Evolutionary conservation across 306 rosid genomes (phyloP), one percentile per base, ranked within the genome.

Genomic region (Senna siamea): DNA sequence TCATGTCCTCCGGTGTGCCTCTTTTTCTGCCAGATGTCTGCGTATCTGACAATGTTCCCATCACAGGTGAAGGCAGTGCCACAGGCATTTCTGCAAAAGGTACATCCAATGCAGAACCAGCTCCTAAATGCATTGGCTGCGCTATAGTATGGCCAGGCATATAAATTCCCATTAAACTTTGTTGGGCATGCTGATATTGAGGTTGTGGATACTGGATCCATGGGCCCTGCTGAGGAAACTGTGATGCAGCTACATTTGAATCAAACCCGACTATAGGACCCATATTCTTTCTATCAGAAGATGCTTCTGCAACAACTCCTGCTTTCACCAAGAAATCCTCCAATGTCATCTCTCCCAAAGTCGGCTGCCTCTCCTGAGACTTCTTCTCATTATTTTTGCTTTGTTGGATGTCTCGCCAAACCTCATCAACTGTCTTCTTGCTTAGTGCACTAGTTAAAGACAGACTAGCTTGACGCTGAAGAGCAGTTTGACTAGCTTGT

Each of bases 311-410:
- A 54, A 91, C 95, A 66, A 94, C 81, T 58, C 98, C 98, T 0
- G 98, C 98, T 87, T 89, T 85, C 71, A 87, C 96, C 85, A 94
- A 86, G 89, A 94, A 94, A 80, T 91, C 97, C 79, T 91, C 98
- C 63, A 94, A 87, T 9, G 98, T 94, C 97, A 94, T 91, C 91
- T 94, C 98, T 38, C 98, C 98, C 69, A 91, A 72, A 52, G 97
- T 91, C 37, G 89, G 85, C 11, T 83, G 96, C 61, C 91, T 82
- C 53, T 85, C 97, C 44, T 72, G 90, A 22, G 86, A 65, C 51
- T 77, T 86, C 89, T 78, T 82, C 75, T 85, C 81, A 0, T 34
- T 61, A 41, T 74, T 76, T 80, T 91, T 91, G 64, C 79, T 74
- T 78, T 87, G 93, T 54, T 89, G 98, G 79, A 94, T 94, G 69